Conservation (phyloP, 169 alveolate species). For the Besnoitia besnoiti region DNA sequence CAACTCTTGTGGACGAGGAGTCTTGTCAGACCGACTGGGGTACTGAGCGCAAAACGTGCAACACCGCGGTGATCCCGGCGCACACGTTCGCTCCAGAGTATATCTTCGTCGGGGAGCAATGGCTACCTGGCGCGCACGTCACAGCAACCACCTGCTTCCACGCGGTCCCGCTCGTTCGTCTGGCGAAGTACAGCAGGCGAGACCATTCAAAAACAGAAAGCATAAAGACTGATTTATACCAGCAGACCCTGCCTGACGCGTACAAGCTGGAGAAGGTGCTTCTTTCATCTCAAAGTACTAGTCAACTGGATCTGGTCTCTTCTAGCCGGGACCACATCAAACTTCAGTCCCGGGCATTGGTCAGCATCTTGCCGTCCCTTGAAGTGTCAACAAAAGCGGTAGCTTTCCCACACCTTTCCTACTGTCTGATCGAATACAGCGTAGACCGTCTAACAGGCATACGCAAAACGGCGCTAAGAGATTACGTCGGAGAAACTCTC, state of each 20-base stretch:
- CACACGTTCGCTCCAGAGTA: constrained; percentile 40
- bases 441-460: background rate
- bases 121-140: constrained; percentile 44
- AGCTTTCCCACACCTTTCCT: background rate
- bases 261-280: constrained; percentile 25
- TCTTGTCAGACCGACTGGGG: constrained; percentile 8
- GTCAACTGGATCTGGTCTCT: background rate
- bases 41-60: background rate
- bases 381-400: constrained; percentile 19
- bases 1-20: background rate
- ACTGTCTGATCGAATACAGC: constrained; percentile 21
- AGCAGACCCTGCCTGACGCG: constrained; percentile 8
- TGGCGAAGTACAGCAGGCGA: constrained; percentile 25
- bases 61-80: constrained; percentile 2
- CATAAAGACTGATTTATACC: background rate
- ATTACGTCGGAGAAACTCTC: constrained; percentile 23
- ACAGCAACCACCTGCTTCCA: background rate
- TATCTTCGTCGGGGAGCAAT: constrained; percentile 29
- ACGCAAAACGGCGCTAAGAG: background rate
- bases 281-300: background rate
- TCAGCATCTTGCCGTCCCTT: constrained; percentile 12
- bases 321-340: constrained; percentile 20
- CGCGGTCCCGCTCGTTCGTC: constrained; percentile 10
- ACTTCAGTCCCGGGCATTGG: constrained; percentile 32
- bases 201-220: background rate